A percentile compares a stretch with the other conserved stretches of the same genome.
Evolutionary conservation across 768 basidiomycete genomes (phyloP).

Genomic region (Hygrophoropsis aurantiaca): DNA sequence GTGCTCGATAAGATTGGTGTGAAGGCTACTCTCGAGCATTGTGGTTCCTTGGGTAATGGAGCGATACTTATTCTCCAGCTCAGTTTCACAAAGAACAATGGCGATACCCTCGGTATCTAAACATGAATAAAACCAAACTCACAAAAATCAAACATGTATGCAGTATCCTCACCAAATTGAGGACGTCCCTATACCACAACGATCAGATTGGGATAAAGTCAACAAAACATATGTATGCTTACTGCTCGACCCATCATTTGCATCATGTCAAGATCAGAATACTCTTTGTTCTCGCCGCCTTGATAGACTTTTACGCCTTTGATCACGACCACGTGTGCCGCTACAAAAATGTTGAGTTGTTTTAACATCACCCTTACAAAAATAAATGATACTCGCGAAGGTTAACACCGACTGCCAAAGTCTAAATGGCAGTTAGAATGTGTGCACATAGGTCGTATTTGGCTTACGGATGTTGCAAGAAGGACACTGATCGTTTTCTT

Average conservation of each 20-base stretch:
- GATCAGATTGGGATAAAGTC: background rate
- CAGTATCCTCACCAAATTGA: slow-evolving; percentile 66
- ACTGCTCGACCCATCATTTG: slow-evolving; percentile 97
- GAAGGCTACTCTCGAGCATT: slow-evolving; percentile 82
- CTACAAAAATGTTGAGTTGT: slow-evolving; percentile 34
- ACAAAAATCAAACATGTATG: background rate
- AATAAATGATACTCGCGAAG: slow-evolving; percentile 57
- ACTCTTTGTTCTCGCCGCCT: slow-evolving; percentile 69
- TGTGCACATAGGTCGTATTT: background rate
- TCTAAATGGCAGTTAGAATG: slow-evolving; percentile 47
- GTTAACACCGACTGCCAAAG: slow-evolving; percentile 95
- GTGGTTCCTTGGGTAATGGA: slow-evolving; percentile 69
- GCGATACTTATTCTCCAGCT: slow-evolving; percentile 71
- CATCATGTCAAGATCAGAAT: slow-evolving; percentile 89
- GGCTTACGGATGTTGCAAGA: slow-evolving; percentile 78
- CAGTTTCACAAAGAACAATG: slow-evolving; percentile 77
- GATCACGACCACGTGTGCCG: slow-evolving; percentile 91
- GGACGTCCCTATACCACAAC: slow-evolving; percentile 65
- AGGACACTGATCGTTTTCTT: slow-evolving; percentile 64
- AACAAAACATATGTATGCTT: slow-evolving; percentile 21
- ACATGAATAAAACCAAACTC: background rate
- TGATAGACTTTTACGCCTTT: slow-evolving; percentile 86
- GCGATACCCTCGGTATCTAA: slow-evolving; percentile 82
- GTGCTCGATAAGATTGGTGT: slow-evolving; percentile 83
- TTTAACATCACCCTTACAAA: background rate